Conservation (phyloP, 2,329 filamentous ascomycete genomes). For the Aspergillus phoenicis region DNA sequence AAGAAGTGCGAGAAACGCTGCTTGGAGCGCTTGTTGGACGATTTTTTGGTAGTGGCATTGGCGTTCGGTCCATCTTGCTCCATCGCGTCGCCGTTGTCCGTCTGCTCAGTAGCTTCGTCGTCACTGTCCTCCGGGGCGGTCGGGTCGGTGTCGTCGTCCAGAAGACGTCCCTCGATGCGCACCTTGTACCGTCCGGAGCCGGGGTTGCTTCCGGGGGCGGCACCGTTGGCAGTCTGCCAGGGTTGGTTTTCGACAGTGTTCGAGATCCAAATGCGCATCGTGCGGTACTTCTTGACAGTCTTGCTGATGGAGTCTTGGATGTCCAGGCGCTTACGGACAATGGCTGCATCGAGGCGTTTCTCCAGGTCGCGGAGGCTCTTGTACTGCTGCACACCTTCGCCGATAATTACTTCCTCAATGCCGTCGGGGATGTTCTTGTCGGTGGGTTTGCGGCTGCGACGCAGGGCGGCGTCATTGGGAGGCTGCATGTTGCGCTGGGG, state of each 20-base stretch:
- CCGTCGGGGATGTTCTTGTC: conserved; percentile 94
- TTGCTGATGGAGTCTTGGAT: conserved; percentile 79
- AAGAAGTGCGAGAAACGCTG: conserved; percentile 54
- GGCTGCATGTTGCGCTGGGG: conserved; percentile 39
- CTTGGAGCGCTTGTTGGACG: conserved; percentile 32
- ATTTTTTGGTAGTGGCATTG: conserved; percentile 36
- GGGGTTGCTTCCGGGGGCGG: conserved; percentile 41
- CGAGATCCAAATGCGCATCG: conserved; percentile 88
- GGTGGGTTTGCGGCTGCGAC: conserved; percentile 84
- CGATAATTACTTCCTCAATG: conserved; percentile 78
- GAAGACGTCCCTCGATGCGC: conserved; percentile 84
- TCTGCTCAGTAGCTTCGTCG: conserved; percentile 41
- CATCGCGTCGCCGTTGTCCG: conserved; percentile 54
- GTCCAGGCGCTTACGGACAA: conserved; percentile 91
- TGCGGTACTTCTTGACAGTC: conserved; percentile 76
- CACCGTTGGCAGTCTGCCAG: conserved; percentile 90
- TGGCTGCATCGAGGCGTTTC: conserved; percentile 83
- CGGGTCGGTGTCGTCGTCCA: conserved; percentile 68
- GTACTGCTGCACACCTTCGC: conserved; percentile 80
- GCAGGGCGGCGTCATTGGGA: conserved; percentile 60
- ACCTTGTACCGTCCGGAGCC: conserved; percentile 67
- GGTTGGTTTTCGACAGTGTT: conserved; percentile 94
- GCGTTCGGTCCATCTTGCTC: conserved; percentile 58
- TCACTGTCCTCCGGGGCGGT: conserved; percentile 54
- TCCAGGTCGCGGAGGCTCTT: conserved; percentile 83